Evolutionary conservation across 1,139 yeast genomes (phyloP), one percentile per base, ranked within the genome.

Genomic region (Magnusiomyces paraingens): DNA sequence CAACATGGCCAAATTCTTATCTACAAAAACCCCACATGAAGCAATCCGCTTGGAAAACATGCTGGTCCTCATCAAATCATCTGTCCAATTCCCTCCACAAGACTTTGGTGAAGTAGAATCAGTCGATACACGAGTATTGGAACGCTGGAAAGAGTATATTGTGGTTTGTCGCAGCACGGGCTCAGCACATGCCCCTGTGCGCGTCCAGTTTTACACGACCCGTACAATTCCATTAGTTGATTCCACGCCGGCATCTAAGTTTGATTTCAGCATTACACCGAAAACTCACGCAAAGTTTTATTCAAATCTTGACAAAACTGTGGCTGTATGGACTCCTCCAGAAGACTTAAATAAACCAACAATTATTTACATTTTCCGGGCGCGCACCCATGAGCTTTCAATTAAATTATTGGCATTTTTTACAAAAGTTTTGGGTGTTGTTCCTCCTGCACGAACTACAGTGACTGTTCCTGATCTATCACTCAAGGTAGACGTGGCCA

Each of bases 91-190:
- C 15, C 62, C 68, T 8, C 70, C 71, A 14, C 50, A 59, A 2
- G 64, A 65, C 5, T 71, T 72, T 53, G 71, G 73, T 21, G 86
- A 82, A 56, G 70, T 70, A 15, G 84, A 78, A 53, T 71, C 77
- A 1, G 71, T 76, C 42, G 81, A 79, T 53, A 73, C 87, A 0
- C 69, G 83, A 50, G 74, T 86, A 1, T 59, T 74, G n/a, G 89
- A 85, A 56, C 71, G 88, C 48, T 88, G 96, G 93, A 79, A 77
- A 56, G 96, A 89, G 64, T 85, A 81, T 63, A 70, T 80, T 38
- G 83, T 84, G 1, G 86, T 84, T 2, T 80, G 84, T 0, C 71
- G 93, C 55, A 79, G 80, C 45, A 79, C 86, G 0, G 81, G 79
- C 26, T 70, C 74, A 54, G 52, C 63, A 0, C 71, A 68, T 1